Conservation (phyloP, 148 eudicot species). For the Diospyros kaki region DNA sequence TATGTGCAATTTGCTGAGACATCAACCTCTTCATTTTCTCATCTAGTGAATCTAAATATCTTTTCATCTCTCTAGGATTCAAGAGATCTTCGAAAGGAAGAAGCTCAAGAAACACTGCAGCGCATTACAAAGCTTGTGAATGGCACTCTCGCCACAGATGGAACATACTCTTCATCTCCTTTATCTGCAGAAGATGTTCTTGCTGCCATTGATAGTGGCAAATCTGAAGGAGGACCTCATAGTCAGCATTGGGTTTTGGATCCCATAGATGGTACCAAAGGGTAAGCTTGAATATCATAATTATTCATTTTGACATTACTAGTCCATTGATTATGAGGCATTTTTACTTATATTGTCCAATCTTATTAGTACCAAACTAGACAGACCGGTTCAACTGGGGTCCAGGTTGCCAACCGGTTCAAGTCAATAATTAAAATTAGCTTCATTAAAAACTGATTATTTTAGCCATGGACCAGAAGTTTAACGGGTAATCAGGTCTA, state of each 20-base stretch:
- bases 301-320: background rate
- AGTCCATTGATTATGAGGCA: background rate
- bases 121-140: slow-evolving; percentile 85
- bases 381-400: too few species aligned
- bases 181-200: slow-evolving; percentile 73
- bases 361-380: too few species aligned
- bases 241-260: slow-evolving; percentile 98
- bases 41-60: slow-evolving; percentile 9
- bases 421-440: too few species aligned
- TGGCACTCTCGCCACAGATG: slow-evolving; percentile 66
- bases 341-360: background rate
- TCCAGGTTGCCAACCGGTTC: too few species aligned
- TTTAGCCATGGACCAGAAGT: too few species aligned
- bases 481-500: too few species aligned
- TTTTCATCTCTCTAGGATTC: slow-evolving; percentile 61
- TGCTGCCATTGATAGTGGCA: slow-evolving; percentile 76
- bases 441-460: too few species aligned
- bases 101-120: slow-evolving; percentile 55
- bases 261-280: slow-evolving; percentile 98
- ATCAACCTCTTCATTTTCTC: background rate
- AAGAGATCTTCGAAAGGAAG: slow-evolving; percentile 71
- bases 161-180: slow-evolving; percentile 37
- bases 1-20: background rate
- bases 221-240: slow-evolving; percentile 85
- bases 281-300: slow-evolving; percentile 41